Conservation (phyloP, 768 basidiomycete genomes). For the Russula sp. region DNA sequence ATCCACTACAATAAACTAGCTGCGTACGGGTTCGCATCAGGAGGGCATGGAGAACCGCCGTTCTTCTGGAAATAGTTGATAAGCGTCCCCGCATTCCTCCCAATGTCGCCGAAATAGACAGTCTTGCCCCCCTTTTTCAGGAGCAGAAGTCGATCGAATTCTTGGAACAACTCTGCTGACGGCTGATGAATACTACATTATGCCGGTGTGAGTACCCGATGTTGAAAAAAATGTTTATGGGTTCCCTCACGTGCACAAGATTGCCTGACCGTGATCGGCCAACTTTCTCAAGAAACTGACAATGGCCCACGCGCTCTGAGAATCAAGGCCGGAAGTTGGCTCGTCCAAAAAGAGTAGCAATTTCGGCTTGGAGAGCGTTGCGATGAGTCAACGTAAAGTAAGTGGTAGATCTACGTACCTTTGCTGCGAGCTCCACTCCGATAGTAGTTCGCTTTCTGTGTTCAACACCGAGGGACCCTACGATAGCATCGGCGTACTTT, state of each 20-base stretch:
- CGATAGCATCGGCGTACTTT: constrained; percentile 57
- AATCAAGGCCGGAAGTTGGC: constrained; percentile 81
- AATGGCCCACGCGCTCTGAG: constrained; percentile 82
- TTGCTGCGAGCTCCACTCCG: constrained; percentile 81
- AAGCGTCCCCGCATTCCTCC: constrained; percentile 49
- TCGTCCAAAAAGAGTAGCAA: constrained; percentile 83
- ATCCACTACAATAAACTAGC: neutral
- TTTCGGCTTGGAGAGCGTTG: constrained; percentile 43
- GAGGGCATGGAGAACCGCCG: constrained; percentile 54
- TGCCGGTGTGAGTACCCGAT: neutral
- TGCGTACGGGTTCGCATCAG: constrained; percentile 59
- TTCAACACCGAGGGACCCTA: constrained; percentile 61
- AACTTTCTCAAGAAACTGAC: constrained; percentile 66
- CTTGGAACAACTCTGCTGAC: constrained; percentile 77
- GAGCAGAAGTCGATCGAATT: constrained; percentile 73
- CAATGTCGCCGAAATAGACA: constrained; percentile 65
- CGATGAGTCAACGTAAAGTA: neutral
- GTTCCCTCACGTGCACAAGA: constrained; percentile 85
- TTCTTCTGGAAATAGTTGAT: constrained; percentile 72
- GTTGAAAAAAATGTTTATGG: too few species aligned
- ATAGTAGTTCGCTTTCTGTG: constrained; percentile 79
- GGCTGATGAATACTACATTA: constrained; percentile 45
- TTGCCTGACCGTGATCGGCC: constrained; percentile 77
- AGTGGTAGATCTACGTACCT: constrained; percentile 27
- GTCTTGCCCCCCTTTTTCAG: constrained; percentile 69